These are phyloP conservation scores for Nemania sp. DNA, from an alignment of 2,329 filamentous ascomycete genomes.

Conservation along the genomic window DNA sequence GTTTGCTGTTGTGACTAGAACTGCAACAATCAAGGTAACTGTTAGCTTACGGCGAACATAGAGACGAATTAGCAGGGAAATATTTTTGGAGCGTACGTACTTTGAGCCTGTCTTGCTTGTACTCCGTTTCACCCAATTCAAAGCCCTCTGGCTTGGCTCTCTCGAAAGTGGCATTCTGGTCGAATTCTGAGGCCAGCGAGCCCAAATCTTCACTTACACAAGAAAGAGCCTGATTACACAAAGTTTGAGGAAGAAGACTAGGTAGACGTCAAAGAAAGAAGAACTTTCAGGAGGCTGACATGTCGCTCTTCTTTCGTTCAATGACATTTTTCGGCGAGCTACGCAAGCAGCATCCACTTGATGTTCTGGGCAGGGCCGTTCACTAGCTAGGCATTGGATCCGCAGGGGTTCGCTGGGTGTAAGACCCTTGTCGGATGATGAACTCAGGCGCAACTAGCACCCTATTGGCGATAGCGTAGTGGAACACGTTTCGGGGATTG, in stretches of 20 bases:
- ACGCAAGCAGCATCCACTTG: slow-evolving; percentile 9
- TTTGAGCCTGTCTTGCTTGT: slow-evolving; percentile 20
- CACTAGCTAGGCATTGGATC: neutral
- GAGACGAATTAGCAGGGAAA: neutral
- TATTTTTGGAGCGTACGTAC: slow-evolving; percentile 20
- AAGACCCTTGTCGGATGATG: slow-evolving; percentile 11
- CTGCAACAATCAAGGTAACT: slow-evolving; percentile 7
- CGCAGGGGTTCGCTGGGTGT: neutral
- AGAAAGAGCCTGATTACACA: no score
- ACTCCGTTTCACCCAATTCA: slow-evolving; percentile 31
- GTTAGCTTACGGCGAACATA: slow-evolving; percentile 13
- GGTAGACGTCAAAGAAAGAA: no score
- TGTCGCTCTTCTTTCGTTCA: neutral
- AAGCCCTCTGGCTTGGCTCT: slow-evolving; percentile 29
- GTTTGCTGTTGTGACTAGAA: slow-evolving; percentile 20
- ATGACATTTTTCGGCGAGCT: slow-evolving; percentile 1
- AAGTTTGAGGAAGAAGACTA: no score
- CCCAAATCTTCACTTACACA: no score
- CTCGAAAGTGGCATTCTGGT: slow-evolving; percentile 27
- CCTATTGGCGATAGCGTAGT: slow-evolving; percentile 12
- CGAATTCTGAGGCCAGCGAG: no score
- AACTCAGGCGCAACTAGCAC: slow-evolving; percentile 12
- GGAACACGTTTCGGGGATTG: slow-evolving; percentile 3
- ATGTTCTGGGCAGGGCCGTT: slow-evolving; percentile 8
- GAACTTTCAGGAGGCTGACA: slow-evolving; percentile 21